Base-by-base conservation (phyloP, 1,284 basidiomycete species). In the Fomitiporia mediterranea region DNA sequence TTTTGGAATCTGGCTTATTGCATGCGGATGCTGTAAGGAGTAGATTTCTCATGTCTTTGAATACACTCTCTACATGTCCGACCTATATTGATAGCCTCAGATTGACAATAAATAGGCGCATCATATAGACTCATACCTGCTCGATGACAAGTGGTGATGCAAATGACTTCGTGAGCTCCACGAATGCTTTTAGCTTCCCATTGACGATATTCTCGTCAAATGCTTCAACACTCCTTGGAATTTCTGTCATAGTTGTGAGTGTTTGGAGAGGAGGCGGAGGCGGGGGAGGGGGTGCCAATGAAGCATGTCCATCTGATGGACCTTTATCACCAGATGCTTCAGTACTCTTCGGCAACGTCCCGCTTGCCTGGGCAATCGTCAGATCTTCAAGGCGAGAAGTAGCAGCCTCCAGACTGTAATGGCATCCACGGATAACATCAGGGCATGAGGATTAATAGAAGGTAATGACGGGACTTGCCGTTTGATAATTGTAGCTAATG, bases 381-480 rank as follows among this genome's bases (percentile, higher is more conserved):
- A 98, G 79, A 68, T 99, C 96, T 72, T 99, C 96, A 27, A 99
- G 83, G 53, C 96, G 84, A 51, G 92, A 94, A 6, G 94, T 95
- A 2, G 94, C 93, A 44, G 97, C 96, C 78, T 96, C 90, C 53
- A 93, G 80, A 61, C 91, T 91, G 65, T 25, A 59, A 50, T 63
- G 44, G 56, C 37, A 30, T 21, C 39, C 46, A 34, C 30, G 25
- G 43, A 47, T 23, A 57, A 51, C 39, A 53, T 51, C 40, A 48
- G 49, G 52, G 11, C 46, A 51, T 61, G 46, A 30, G 55, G 37
- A 60, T 38, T 53, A 52, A 32, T 50, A 42, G 43, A 54, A 51
- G 25, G 43, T 27, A 19, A 56, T 32, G 30, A 25, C 49, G 9
- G 37, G 30, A 70, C 80, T 56, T 67, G 91, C 92, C 92, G 81